Evolutionary conservation across 1,284 basidiomycete genomes (phyloP).

Genomic region (Calocybe gambosa): DNA sequence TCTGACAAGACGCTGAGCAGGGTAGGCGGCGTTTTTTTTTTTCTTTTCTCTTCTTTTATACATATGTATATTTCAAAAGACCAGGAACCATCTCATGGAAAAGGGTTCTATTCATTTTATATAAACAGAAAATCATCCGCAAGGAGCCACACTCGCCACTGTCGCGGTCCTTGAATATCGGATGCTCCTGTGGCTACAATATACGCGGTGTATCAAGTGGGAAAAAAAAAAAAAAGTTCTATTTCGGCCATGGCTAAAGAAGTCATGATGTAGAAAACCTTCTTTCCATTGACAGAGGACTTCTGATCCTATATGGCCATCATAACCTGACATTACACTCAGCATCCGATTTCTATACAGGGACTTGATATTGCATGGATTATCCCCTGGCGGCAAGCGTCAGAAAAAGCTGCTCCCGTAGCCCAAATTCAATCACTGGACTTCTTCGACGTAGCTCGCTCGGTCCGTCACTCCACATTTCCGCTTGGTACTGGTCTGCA

Average conservation of each 20-base stretch:
- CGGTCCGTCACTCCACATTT: conserved; percentile 13
- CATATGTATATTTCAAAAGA: no score
- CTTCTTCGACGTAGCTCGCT: conserved; percentile 15
- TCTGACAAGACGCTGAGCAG: background rate
- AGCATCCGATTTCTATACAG: conserved; percentile 16
- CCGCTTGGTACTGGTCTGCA: conserved; percentile 1
- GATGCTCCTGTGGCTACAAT: background rate
- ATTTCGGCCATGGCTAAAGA: background rate
- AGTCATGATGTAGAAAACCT: no score
- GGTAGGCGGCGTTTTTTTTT: no score
- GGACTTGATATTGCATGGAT: conserved; percentile 13
- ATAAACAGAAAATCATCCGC: no score
- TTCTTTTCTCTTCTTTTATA: no score
- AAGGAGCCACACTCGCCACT: no score
- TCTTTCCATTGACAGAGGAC: conserved; percentile 16
- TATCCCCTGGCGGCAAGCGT: conserved; percentile 19
- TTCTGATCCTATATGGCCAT: conserved; percentile 11
- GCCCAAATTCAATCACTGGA: conserved; percentile 17
- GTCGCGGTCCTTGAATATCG: conserved; percentile 9
- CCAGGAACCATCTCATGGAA: no score
- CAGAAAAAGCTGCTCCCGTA: conserved; percentile 19
- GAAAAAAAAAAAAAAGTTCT: background rate
- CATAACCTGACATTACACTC: conserved; percentile 11
- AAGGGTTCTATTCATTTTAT: no score
- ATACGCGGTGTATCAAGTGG: background rate